A percentile compares a stretch with the other conserved stretches of the same genome.
Evolutionary conservation across 2,329 filamentous ascomycete genomes (phyloP).

Genomic region (Apiospora pterosperma): DNA sequence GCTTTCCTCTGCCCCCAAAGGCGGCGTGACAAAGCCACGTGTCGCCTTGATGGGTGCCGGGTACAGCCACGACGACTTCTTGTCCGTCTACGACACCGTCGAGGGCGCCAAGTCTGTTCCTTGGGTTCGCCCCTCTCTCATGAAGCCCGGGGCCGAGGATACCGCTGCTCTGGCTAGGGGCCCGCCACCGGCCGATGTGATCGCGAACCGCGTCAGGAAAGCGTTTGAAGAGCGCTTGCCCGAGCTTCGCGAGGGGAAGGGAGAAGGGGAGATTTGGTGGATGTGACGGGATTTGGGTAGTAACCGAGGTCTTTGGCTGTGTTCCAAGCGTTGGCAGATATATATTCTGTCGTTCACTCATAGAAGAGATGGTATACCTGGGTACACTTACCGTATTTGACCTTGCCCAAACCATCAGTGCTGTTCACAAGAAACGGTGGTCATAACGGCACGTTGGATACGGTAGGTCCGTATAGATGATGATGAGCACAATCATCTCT

Average conservation of each 20-base stretch:
- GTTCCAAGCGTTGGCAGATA: too few relatives aligned
- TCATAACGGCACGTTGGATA: too few relatives aligned
- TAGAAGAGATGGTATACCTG: too few relatives aligned
- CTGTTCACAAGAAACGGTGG: too few relatives aligned
- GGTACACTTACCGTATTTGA: too few relatives aligned
- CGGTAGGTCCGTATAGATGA: too few relatives aligned
- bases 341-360: too few relatives aligned
- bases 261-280: constrained; percentile 10
- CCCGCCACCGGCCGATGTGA: constrained; percentile 7
- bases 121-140: constrained; percentile 7
- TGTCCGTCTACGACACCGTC: constrained; percentile 6
- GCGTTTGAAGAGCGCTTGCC: constrained; percentile 5
- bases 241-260: constrained; percentile 5
- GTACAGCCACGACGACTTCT: constrained; percentile 7
- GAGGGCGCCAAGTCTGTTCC: constrained; percentile 8
- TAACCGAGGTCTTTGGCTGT: not conserved
- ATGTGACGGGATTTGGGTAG: not conserved
- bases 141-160: constrained; percentile 3
- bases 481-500: too few relatives aligned
- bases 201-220: not conserved
- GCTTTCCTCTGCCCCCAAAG: not conserved
- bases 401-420: too few relatives aligned
- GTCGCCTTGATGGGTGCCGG: constrained; percentile 10
- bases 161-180: not conserved
- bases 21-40: not conserved